Evolutionary conservation across 139 green algal species (phyloP), one percentile per base, ranked within the genome.

Genomic region (Edaphochlamys debaryana): DNA sequence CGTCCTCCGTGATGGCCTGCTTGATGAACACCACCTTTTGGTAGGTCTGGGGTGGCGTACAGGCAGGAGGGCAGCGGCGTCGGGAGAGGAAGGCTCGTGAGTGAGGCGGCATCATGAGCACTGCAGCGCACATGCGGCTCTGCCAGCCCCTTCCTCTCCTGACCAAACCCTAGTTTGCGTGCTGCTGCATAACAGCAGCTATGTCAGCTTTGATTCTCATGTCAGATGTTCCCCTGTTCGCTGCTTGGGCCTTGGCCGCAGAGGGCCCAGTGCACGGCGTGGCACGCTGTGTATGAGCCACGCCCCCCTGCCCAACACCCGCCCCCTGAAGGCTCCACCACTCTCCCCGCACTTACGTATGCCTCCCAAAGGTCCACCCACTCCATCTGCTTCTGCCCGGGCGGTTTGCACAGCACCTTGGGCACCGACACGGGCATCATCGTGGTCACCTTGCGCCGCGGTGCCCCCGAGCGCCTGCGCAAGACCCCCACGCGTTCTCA

Each of bases 361-460:
- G 87, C 73, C 76, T 94, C 90, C 90, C 90, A 94, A 0, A 94
- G 71, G 82, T 94, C 90, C n/a, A 94, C 88, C 90, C 90, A 94
- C 75, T 94, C 87, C n/a, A 75, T 86, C 82, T 92, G 87, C 32
- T 87, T 71, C 70, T 94, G 85, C 20, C 90, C 90, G 20, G 81
- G 78, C 37, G 87, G 90, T 52, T 85, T 74, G 34, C 87, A 54
- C 52, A 92, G 77, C 79, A 93, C 89, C 72, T 90, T 91, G 32
- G 85, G 85, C 27, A 89, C 86, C 64, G 79, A 87, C 50, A 86
- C 80, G 13, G 85, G 86, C 90, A 93, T 93, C 90, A 92, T 93
- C 23, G 90, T 92, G 25, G 78, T 68, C 0, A 78, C 79, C 29
- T 82, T 81, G 30, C 90, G 87, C 58, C 62, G 80, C 20, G 83